Percentiles rank a stretch among this genome's conserved stretches.
phyloP scores from a whole-genome alignment of 495 filamentous ascomycete genomes.

The Aspergillus saccharolyticus region DNA sequence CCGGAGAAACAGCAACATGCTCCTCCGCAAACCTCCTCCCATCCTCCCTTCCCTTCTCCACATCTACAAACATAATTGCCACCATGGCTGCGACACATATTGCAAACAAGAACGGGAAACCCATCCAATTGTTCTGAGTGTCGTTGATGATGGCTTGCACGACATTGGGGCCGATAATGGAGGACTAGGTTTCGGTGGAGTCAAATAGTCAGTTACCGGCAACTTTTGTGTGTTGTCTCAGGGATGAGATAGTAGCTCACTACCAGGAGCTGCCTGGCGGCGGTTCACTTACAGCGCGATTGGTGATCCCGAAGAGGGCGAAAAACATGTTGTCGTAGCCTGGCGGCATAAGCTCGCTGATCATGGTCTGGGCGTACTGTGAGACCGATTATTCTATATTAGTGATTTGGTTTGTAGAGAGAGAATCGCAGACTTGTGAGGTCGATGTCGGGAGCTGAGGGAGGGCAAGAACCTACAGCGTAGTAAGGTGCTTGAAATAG shows the following conservation, averaged over 20 bases:
- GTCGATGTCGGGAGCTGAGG: background rate
- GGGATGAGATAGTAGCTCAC: background rate
- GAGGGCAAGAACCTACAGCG: conserved; percentile 25
- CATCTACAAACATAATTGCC: conserved; percentile 39
- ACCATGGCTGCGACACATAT: conserved; percentile 40
- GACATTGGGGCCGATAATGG: conserved; percentile 47
- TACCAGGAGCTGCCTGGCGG: background rate
- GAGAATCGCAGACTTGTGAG: too few relatives aligned
- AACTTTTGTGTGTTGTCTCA: too few relatives aligned
- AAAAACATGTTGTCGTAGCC: conserved; percentile 54
- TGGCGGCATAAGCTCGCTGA: conserved; percentile 46
- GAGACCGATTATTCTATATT: background rate
- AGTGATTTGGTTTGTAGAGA: too few relatives aligned
- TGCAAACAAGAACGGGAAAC: conserved; percentile 46
- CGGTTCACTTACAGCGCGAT: conserved; percentile 37
- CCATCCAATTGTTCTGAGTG: conserved; percentile 48
- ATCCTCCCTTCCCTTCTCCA: conserved; percentile 46
- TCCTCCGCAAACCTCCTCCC: conserved; percentile 36
- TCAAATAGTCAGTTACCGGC: background rate
- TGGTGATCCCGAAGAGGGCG: conserved; percentile 48
- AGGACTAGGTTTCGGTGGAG: conserved; percentile 31
- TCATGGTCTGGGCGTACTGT: conserved; percentile 51
- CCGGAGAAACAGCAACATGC: conserved; percentile 7
- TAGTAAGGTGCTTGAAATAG: conserved; percentile 50
- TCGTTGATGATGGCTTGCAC: conserved; percentile 47